Evolutionary conservation across 768 basidiomycete genomes (phyloP).

Genomic region (Cystofilobasidium macerans): DNA sequence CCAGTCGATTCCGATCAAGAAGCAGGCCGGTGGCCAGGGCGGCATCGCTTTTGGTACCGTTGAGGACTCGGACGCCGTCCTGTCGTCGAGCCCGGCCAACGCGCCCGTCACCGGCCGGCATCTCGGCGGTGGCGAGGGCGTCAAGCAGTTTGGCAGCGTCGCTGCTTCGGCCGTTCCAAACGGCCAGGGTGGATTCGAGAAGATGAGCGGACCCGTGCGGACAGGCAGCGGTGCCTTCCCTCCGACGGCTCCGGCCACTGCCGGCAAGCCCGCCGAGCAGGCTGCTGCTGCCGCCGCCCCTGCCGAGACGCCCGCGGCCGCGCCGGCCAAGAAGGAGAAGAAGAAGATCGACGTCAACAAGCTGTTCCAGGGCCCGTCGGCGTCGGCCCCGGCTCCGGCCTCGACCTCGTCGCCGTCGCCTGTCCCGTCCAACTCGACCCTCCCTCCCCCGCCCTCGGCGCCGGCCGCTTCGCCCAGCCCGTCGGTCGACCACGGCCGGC

Average conservation of each 20-base stretch:
- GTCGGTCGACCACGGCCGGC: slow-evolving; percentile 25
- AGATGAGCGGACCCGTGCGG: slow-evolving; percentile 7
- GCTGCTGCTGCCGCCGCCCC: slow-evolving; percentile 10
- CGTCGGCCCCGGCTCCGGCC: slow-evolving; percentile 12
- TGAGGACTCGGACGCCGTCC: slow-evolving; percentile 62
- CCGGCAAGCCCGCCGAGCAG: slow-evolving; percentile 9
- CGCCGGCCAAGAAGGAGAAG: slow-evolving; percentile 32
- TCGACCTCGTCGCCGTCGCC: slow-evolving; percentile 21
- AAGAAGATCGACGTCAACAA: slow-evolving; percentile 42
- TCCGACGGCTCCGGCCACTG: slow-evolving; percentile 7
- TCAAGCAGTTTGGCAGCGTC: slow-evolving; percentile 74
- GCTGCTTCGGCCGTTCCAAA: slow-evolving; percentile 40
- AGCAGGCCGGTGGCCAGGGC: slow-evolving; percentile 43
- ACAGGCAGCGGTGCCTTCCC: slow-evolving; percentile 15
- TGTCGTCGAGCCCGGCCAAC: slow-evolving; percentile 71
- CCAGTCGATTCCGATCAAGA: slow-evolving; percentile 47
- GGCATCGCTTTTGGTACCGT: slow-evolving; percentile 81
- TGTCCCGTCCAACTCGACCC: slow-evolving; percentile 15
- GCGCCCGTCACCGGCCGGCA: slow-evolving; percentile 45
- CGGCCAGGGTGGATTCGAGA: slow-evolving; percentile 32
- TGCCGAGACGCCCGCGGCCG: slow-evolving; percentile 26
- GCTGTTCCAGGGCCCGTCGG: slow-evolving; percentile 38
- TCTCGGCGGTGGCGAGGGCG: slow-evolving; percentile 53
- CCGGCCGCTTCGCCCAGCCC: slow-evolving; percentile 21
- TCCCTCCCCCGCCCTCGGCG: slow-evolving; percentile 24